Base-by-base conservation (phyloP, 768 basidiomycete species). In the Termitomyces sp. region DNA sequence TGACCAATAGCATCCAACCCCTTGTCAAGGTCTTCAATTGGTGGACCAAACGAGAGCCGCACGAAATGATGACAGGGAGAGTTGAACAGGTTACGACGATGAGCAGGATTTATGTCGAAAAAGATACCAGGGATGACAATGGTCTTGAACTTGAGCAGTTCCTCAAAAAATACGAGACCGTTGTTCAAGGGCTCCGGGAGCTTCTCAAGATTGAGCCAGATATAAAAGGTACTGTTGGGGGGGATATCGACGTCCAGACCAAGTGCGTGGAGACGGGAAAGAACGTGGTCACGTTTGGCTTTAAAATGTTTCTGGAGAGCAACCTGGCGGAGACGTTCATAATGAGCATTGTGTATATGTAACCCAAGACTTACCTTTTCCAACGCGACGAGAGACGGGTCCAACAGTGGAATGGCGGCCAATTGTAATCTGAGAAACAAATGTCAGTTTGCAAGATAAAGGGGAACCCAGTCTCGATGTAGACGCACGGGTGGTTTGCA, bases 81-180 rank as follows among this genome's bases (percentile, higher is more conserved):
- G 65, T 86, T 84, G 76, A 96, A 92, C 53, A 97, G 74, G 70
- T 96, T 92, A 60, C 94, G 83, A 63, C 93, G 86, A 63, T 94
- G 88, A 16, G 88, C 57, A 24, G 89, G 90, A 71, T 83, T 87
- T 67, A 90, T 88, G 64, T 91, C 90, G 62, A 93, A 93, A 77
- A 93, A 94, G 63, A 90, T 90, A 11, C 94, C 94, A 5, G 93
- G 92, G 48, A 94, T 92, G 55, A 92, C 89, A 62, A 94, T 94
- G 10, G 92, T 90, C 72, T 92, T 81, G 72, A 92, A 89, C 72
- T 94, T 96, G 54, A 96, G 79, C 45, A 94, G 76, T 71, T 94
- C 94, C 67, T 96, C 94, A 67, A 98, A 98, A 83, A 98, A 96
- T 60, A 90, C 88, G 66, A 97, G 74, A 20, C 94, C 94, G 65